Evolutionary conservation across 2,329 filamentous ascomycete species (phyloP).

Genomic region (Ambrosiella beaveri): DNA sequence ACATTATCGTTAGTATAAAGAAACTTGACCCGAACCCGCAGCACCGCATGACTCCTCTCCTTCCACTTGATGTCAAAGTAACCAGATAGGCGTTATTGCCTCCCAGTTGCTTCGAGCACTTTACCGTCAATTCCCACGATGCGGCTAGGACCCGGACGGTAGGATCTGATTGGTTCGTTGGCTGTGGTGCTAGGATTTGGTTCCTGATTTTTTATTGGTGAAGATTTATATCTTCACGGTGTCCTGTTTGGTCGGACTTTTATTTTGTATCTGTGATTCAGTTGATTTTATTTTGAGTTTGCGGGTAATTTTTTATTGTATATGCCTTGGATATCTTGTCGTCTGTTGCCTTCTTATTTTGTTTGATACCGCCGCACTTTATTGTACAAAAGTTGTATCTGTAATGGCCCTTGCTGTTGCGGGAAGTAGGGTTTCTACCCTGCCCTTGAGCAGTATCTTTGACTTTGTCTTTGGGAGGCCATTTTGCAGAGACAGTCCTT

Average conservation of each 20-base stretch:
- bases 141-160: not conserved
- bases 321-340: no score
- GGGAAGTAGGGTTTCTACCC: not conserved
- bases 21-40: no score
- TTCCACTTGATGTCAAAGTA: no score
- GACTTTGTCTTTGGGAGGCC: conserved; percentile 24
- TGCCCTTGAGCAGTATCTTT: conserved; percentile 20
- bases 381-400: no score
- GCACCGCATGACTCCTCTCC: no score
- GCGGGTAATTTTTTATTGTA: no score
- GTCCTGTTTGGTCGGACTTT: no score
- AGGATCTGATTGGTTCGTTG: not conserved
- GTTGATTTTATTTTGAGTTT: not conserved
- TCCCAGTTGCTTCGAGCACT: no score
- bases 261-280: not conserved
- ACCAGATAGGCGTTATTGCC: no score
- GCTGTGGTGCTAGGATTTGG: not conserved
- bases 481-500: conserved; percentile 19
- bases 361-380: not conserved
- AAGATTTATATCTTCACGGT: not conserved
- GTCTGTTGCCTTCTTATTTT: not conserved
- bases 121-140: no score
- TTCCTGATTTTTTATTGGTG: not conserved
- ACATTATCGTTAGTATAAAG: no score
- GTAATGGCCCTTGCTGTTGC: not conserved